A percentile compares a stretch with the other conserved stretches of the same genome.
Evolutionary conservation across 345 rosid genomes (phyloP).

Genomic region (Balakata baccata): DNA sequence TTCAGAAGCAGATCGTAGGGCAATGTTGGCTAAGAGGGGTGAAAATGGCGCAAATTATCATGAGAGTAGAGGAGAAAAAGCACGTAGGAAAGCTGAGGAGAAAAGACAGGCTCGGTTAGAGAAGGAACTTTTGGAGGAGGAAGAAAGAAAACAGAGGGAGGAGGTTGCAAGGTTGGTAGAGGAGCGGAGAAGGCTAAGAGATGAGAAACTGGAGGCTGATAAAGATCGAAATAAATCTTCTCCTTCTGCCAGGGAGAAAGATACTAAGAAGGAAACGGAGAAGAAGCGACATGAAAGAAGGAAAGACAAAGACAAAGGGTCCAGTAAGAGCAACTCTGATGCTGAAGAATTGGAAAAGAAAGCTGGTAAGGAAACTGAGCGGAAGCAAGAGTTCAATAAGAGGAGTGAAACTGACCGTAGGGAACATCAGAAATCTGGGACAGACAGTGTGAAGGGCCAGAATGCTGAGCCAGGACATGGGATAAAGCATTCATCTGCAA

Average conservation of each 20-base stretch:
- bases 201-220: slow-evolving; percentile 73
- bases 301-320: slow-evolving; percentile 81
- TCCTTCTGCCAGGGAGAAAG: slow-evolving; percentile 52
- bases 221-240: slow-evolving; percentile 49
- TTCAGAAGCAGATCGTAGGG: slow-evolving; percentile 54
- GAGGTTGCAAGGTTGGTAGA: slow-evolving; percentile 94
- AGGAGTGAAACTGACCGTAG: slow-evolving; percentile 45
- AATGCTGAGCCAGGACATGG: slow-evolving; percentile 45
- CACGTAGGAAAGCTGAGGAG: slow-evolving; percentile 97
- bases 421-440: slow-evolving; percentile 48
- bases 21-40: slow-evolving; percentile 58
- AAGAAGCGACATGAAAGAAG: slow-evolving; percentile 80
- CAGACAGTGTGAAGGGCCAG: slow-evolving; percentile 44
- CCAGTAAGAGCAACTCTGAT: slow-evolving; percentile 91
- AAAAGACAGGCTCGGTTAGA: slow-evolving; percentile 95
- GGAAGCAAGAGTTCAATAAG: slow-evolving; percentile 55
- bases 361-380: slow-evolving; percentile 58
- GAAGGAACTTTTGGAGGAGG: slow-evolving; percentile 81
- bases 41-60: slow-evolving; percentile 57
- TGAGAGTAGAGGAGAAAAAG: slow-evolving; percentile 81
- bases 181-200: slow-evolving; percentile 83
- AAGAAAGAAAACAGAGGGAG: slow-evolving; percentile 92
- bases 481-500: slow-evolving; percentile 38
- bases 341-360: slow-evolving; percentile 77
- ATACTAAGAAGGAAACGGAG: slow-evolving; percentile 63